phyloP scores from a whole-genome alignment of 2,329 filamentous ascomycete species.

The Leptoxyphium fumago region DNA sequence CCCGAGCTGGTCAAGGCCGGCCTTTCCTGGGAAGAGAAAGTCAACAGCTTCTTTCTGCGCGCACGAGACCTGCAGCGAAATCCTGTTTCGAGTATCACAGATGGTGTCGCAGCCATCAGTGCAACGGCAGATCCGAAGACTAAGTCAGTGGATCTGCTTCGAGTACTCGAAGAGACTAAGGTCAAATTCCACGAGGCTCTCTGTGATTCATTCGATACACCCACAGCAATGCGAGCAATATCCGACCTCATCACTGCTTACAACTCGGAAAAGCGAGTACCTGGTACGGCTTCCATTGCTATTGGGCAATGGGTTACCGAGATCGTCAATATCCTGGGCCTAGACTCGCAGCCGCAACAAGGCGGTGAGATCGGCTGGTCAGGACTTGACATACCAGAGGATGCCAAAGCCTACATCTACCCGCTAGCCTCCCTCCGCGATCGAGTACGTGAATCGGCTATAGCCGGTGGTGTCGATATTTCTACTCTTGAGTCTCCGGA shows the following conservation, averaged over 20 bases:
- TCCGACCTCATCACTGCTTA: slow-evolving; percentile 63
- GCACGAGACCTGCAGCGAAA: slow-evolving; percentile 32
- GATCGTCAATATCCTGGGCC: slow-evolving; percentile 71
- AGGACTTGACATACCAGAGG: slow-evolving; percentile 46
- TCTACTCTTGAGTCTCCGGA: slow-evolving; percentile 14
- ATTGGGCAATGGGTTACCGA: slow-evolving; percentile 68
- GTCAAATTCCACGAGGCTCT: slow-evolving; percentile 49
- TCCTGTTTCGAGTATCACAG: slow-evolving; percentile 5
- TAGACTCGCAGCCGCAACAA: slow-evolving; percentile 44
- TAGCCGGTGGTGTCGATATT: slow-evolving; percentile 29
- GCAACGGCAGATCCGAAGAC: slow-evolving; percentile 16
- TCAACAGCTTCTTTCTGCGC: slow-evolving; percentile 57
- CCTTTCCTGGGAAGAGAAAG: slow-evolving; percentile 62
- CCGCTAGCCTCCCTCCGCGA: slow-evolving; percentile 44
- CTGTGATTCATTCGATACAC: slow-evolving; percentile 77
- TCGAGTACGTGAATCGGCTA: slow-evolving; percentile 41
- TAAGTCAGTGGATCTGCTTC: slow-evolving; percentile 23
- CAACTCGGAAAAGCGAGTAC: slow-evolving; percentile 42
- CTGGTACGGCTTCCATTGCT: slow-evolving; percentile 33
- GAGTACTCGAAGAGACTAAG: slow-evolving; percentile 40
- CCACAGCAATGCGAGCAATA: slow-evolving; percentile 62
- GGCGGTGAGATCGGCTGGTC: slow-evolving; percentile 44
- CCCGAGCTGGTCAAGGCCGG: slow-evolving; percentile 63
- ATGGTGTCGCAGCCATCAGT: slow-evolving; percentile 5
- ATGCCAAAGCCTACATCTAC: slow-evolving; percentile 46